Conservation (phyloP, 2,329 filamentous ascomycete species). For the Lachnellula arida region DNA sequence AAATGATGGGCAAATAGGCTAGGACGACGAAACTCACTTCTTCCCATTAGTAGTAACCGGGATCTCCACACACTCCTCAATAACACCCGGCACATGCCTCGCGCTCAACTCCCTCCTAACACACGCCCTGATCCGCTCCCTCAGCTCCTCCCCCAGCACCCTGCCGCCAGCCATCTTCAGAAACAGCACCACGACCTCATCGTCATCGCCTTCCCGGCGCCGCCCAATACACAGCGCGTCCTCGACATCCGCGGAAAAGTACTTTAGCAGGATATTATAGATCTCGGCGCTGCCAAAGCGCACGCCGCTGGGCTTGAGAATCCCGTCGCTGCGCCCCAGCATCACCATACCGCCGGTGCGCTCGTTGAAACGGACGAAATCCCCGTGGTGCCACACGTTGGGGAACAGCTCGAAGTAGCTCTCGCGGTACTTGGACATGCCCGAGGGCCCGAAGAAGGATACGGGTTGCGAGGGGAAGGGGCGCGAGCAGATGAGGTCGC, state of each 20-base stretch:
- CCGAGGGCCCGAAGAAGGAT: constrained; percentile 74
- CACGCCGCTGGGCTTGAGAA: constrained; percentile 87
- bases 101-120: constrained; percentile 78
- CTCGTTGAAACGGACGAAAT: constrained; percentile 73
- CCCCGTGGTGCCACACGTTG: constrained; percentile 84
- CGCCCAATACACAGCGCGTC: constrained; percentile 87
- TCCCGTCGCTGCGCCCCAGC: constrained; percentile 88
- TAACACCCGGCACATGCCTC: constrained; percentile 78
- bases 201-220: constrained; percentile 42
- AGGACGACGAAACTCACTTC: constrained; percentile 58
- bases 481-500: constrained; percentile 80
- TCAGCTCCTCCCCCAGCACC: constrained; percentile 55
- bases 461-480: constrained; percentile 91
- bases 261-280: constrained; percentile 85
- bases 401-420: constrained; percentile 87
- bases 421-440: constrained; percentile 58
- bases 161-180: constrained; percentile 59
- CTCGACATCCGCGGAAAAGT: constrained; percentile 72
- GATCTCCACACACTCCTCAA: constrained; percentile 75
- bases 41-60: constrained; percentile 93
- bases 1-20: not conserved
- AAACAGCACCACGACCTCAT: constrained; percentile 66
- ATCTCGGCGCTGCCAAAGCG: constrained; percentile 93
- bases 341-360: constrained; percentile 76
- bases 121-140: constrained; percentile 57